Conservation (phyloP, 257 asterid genomes). For the Cruciata laevipes region DNA sequence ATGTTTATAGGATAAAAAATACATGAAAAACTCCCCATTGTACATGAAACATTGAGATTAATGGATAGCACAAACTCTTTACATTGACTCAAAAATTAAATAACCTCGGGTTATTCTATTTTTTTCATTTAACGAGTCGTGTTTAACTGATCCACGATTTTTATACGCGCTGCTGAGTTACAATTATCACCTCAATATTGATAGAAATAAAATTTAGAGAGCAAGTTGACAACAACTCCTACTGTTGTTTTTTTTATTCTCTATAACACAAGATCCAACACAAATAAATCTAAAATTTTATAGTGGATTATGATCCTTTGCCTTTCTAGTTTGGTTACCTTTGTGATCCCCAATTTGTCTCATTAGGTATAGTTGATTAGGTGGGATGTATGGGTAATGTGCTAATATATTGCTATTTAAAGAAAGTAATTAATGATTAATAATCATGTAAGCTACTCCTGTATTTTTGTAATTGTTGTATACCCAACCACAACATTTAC, state of each 20-base stretch:
- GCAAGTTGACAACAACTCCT: background rate
- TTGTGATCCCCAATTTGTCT: background rate
- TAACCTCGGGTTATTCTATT: too few relatives aligned
- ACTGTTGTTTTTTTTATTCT: background rate
- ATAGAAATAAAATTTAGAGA: background rate
- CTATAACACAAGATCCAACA: background rate
- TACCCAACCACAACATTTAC: background rate
- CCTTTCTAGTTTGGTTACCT: background rate
- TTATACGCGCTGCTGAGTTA: too few relatives aligned
- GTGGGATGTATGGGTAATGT: background rate
- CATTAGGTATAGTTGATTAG: background rate
- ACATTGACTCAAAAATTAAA: background rate
- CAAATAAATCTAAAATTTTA: background rate
- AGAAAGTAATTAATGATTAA: background rate
- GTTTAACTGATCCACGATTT: too few relatives aligned
- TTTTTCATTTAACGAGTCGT: too few relatives aligned
- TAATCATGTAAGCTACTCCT: background rate
- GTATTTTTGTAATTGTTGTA: background rate
- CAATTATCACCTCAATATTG: too few relatives aligned
- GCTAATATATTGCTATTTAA: too few relatives aligned
- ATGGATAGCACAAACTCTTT: background rate
- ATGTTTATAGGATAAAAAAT: background rate
- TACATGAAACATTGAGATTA: slow-evolving; percentile 9
- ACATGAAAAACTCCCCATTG: background rate
- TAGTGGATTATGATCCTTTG: background rate